Evolutionary conservation across 2,329 filamentous ascomycete species (phyloP), one percentile per base, ranked within the genome.

Genomic region (Penicillium corylophilum): DNA sequence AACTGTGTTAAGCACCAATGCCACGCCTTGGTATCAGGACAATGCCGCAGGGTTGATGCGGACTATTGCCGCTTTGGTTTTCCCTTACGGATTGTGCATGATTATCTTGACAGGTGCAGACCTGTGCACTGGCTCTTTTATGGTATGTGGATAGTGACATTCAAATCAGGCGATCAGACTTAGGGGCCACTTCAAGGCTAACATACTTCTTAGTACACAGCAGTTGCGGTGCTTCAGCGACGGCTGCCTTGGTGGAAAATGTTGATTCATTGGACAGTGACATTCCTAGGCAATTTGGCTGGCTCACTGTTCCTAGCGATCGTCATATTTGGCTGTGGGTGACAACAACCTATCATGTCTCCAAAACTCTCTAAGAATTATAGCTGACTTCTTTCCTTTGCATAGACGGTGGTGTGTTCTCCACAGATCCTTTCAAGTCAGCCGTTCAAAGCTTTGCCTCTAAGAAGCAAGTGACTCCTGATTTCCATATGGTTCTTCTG

Each of bases 401-500:
- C 13, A 12, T 35, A 77, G 72, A 80, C 59, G 78, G 76, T 43
- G 77, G 70, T 29, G 70, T 70, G 22, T 81, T 77, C 66, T 71
- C 71, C 24, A 59, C 71, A 3, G 70, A 73, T 3, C 72, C 75
- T 0, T 82, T 77, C 61, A 71, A 67, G 44, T 67, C 70, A 0
- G 68, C 77, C 45, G 76, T 74, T 2, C 70, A 79, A 20, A 64
- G 68, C 1, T 79, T 78, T 45, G 75, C 77, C 0, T 77, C 71
- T 9, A 70, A 72, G 16, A 83, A 83, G 56, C 77, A 75, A 54
- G 64, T 81, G 9, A 71, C 65, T 0, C 79, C 80, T 0, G 57
- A 71, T 2, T 80, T 79, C 69, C 76, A 80, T 44, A 73, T 77
- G 50, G 79, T 83, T 45, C 81, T 84, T 60, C 65, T 83, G 0